Conservation (phyloP, 139 green algal species). For the Ettlia oleoabundans region DNA sequence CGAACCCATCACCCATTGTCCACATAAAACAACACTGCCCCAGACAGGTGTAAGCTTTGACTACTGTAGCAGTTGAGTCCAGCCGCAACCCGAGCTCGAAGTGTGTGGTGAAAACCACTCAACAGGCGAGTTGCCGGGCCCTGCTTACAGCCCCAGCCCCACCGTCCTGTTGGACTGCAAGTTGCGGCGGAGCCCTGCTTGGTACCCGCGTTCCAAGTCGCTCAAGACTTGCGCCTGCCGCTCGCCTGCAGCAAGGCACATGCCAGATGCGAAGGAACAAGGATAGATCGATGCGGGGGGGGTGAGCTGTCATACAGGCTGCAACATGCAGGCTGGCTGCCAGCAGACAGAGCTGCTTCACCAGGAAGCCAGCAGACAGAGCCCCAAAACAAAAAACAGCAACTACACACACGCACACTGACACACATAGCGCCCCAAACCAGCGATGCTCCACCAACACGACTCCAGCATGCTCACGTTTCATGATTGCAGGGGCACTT, state of each 20-base stretch:
- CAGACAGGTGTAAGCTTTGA: no score
- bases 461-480: neutral
- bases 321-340: neutral
- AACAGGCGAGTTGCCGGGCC: no score
- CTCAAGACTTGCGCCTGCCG: conserved; percentile 7
- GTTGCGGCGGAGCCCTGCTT: conserved; percentile 7
- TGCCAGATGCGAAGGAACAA: no score
- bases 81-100: no score
- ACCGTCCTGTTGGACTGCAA: neutral
- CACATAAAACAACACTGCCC: no score
- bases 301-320: neutral
- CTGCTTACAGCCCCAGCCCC: conserved; percentile 18
- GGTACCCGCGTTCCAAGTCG: conserved; percentile 24
- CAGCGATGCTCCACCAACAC: no score
- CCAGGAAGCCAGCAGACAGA: neutral
- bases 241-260: conserved; percentile 5
- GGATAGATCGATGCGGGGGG: no score
- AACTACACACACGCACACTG: no score
- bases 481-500: conserved; percentile 10
- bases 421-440: no score
- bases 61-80: no score
- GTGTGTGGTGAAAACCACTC: no score
- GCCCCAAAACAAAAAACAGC: neutral
- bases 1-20: no score
- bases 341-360: neutral